Evolutionary conservation across 202 grass and related monocot species (phyloP), one percentile per base, ranked within the genome.

Genomic region (Setaria viridis): DNA sequence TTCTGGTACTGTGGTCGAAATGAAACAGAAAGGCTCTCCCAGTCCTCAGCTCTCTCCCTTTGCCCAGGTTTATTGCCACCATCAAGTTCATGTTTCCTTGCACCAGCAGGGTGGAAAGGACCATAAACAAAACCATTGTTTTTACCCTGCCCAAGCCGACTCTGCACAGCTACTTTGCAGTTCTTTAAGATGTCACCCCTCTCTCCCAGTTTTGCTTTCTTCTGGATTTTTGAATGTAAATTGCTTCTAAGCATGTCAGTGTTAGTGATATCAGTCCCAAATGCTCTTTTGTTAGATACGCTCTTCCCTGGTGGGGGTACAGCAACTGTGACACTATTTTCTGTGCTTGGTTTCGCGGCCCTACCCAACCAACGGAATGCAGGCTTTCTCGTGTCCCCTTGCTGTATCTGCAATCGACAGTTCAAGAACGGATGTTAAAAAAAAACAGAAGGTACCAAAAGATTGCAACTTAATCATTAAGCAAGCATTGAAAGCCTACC

Each of bases 191-290:
- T 80, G 41, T 91, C 88, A 84, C 62, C 85, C 65, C 57, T 55
- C 37, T 83, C 30, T 74, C 64, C 41, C 25, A 84, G 57, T 43
- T 67, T 94, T 33, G 82, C 47, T 67, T 95, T 99, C 78, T 91
- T 93, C 63, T 77, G 90, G 51, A 29, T 33, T 87, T 70, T 65
- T 10, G 81, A 82, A 54, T 77, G 86, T 68, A 88, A 21, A 67
- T 66, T 87, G 79, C 80, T 76, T 84, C 85, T 88, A 37, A 94
- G 77, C 11, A 79, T 87, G 58, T 57, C 82, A n/a, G 83, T 84
- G 79, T 99, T 99, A 50, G 91, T 99, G 60, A 99, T 70, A 45
- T 99, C 96, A 51, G 82, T 91, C 39, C 96, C 93, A 83, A 99
- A 99, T 67, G 85, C 68, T 87, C 96, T 92, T 70, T 99, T 99